phyloP scores from a whole-genome alignment of 768 basidiomycete species.

The Pisolithus albus region DNA sequence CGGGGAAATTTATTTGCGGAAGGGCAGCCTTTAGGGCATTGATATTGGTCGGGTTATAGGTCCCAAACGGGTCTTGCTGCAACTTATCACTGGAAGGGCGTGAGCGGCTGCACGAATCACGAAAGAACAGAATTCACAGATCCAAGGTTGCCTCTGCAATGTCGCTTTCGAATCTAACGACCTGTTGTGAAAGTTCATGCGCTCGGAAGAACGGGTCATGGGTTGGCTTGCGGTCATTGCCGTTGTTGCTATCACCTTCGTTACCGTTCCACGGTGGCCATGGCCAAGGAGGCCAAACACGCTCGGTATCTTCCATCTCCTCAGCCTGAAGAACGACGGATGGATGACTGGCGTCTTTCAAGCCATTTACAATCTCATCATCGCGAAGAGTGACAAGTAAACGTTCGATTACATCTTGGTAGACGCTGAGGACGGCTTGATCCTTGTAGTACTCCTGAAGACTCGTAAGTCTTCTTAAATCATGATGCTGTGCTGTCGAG shows the following conservation, averaged over 20 bases:
- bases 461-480: constrained; percentile 1
- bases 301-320: constrained; percentile 27
- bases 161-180: constrained; percentile 72
- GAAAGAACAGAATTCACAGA: constrained; percentile 35
- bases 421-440: constrained; percentile 56
- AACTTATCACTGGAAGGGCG: constrained; percentile 48
- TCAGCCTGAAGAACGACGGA: constrained; percentile 30
- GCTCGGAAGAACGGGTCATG: constrained; percentile 39
- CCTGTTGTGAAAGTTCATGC: constrained; percentile 56
- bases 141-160: constrained; percentile 79
- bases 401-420: constrained; percentile 59
- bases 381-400: constrained; percentile 58
- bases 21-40: constrained; percentile 62
- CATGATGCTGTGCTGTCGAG: neutral
- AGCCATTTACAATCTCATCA: constrained; percentile 21
- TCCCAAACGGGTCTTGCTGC: constrained; percentile 72
- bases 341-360: constrained; percentile 9
- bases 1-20: constrained; percentile 70
- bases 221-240: constrained; percentile 28
- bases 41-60: constrained; percentile 80
- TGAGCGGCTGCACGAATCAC: neutral
- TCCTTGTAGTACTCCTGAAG: constrained; percentile 86
- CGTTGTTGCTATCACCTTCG: constrained; percentile 41
- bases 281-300: constrained; percentile 72
- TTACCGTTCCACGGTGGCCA: constrained; percentile 82